phyloP scores from a whole-genome alignment of 495 filamentous ascomycete genomes.

The Penicillium manginii region DNA sequence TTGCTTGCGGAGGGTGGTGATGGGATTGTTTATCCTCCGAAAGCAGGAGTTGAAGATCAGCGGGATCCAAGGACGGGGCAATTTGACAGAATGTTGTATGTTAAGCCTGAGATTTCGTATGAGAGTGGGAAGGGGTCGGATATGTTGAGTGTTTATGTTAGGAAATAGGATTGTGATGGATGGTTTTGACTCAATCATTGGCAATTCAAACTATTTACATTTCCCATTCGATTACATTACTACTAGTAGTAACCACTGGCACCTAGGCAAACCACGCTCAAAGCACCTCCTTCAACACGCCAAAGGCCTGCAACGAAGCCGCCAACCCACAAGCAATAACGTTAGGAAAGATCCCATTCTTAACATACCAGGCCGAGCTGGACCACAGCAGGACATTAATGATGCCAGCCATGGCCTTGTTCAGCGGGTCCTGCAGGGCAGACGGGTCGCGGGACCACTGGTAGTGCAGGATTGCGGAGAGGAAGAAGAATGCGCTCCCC shows the following conservation, averaged over 20 bases:
- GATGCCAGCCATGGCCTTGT: slow-evolving; percentile 35
- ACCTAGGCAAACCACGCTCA: slow-evolving; percentile 5
- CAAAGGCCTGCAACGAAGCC: slow-evolving; percentile 31
- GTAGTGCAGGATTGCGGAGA: slow-evolving; percentile 36
- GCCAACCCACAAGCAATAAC: slow-evolving; percentile 26
- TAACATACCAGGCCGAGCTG: slow-evolving; percentile 37
- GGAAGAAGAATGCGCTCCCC: slow-evolving; percentile 36
- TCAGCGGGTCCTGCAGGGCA: slow-evolving; percentile 31
- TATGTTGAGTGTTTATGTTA: slow-evolving; percentile 32
- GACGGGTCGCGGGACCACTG: slow-evolving; percentile 32
- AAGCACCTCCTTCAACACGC: slow-evolving; percentile 21
- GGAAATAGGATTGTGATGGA: neutral
- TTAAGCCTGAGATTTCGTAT: slow-evolving; percentile 31
- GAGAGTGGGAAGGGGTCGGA: slow-evolving; percentile 29
- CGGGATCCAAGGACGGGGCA: slow-evolving; percentile 12
- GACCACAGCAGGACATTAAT: slow-evolving; percentile 30
- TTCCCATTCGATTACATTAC: too few relatives aligned
- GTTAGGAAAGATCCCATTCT: slow-evolving; percentile 31
- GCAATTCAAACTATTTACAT: too few relatives aligned
- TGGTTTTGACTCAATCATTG: too few relatives aligned
- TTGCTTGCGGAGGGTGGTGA: slow-evolving; percentile 27
- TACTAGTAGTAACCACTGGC: too few relatives aligned
- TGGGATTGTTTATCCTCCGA: slow-evolving; percentile 17
- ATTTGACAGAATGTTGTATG: slow-evolving; percentile 24
- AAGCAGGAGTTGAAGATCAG: too few relatives aligned